Conservation (phyloP, 331 rosid species). For the Erythrophleum ivorense region DNA sequence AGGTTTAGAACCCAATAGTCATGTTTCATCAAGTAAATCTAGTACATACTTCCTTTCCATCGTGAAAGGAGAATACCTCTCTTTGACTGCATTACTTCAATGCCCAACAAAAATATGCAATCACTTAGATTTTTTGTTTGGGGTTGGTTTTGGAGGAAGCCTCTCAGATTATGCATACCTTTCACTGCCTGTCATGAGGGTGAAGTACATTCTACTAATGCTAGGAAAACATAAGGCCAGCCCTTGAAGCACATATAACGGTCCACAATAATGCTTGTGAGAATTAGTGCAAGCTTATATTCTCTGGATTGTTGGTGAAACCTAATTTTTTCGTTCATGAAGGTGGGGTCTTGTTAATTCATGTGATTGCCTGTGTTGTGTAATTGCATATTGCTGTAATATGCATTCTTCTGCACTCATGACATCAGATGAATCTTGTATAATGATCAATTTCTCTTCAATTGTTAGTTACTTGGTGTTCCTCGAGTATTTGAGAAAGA, state of each 20-base stretch:
- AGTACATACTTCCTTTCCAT: neutral
- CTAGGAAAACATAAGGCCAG: neutral
- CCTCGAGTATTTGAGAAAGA: slow-evolving; percentile 70
- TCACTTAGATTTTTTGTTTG: neutral
- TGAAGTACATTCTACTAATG: neutral
- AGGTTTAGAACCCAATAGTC: neutral
- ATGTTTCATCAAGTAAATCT: neutral
- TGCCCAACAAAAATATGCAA: neutral
- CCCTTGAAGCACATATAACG: neutral
- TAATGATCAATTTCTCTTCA: neutral
- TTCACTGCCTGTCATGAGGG: neutral
- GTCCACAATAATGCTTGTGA: neutral
- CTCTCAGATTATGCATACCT: neutral
- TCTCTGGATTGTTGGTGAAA: neutral
- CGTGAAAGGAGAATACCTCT: neutral
- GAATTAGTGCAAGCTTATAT: neutral
- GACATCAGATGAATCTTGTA: slow-evolving; percentile 1
- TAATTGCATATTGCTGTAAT: neutral
- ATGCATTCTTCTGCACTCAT: neutral
- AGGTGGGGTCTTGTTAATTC: neutral
- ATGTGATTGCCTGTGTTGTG: neutral
- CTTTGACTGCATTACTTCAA: neutral
- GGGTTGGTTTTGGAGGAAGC: neutral
- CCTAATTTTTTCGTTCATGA: neutral
- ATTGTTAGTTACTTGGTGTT: slow-evolving; percentile 59